Conservation (phyloP, 176 grass and related monocot genomes). For the Aegilops tauschii region DNA sequence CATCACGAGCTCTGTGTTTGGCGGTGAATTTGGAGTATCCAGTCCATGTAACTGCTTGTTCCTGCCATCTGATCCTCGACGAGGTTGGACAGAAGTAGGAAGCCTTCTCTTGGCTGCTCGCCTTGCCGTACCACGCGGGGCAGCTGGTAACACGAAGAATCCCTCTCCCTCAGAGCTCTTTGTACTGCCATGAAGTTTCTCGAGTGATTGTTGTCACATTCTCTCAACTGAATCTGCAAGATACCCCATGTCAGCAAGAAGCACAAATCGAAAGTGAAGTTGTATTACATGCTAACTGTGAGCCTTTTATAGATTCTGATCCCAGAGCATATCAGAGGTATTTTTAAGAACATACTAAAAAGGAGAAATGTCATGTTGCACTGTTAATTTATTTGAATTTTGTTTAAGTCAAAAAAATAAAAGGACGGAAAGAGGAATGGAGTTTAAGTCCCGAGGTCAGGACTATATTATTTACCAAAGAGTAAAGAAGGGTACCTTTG, state of each 20-base stretch:
- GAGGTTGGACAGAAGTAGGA: constrained; percentile 74
- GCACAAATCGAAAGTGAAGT: background rate
- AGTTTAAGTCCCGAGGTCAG: background rate
- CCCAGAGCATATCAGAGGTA: background rate
- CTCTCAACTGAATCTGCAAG: constrained; percentile 59
- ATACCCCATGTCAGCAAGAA: background rate
- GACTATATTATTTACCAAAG: background rate
- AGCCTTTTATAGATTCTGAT: background rate
- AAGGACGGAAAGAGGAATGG: background rate
- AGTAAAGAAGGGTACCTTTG: constrained; percentile 51
- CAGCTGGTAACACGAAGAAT: constrained; percentile 65
- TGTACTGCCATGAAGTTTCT: constrained; percentile 56
- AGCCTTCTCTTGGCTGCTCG: constrained; percentile 89
- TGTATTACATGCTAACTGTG: background rate
- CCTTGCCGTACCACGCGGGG: constrained; percentile 79
- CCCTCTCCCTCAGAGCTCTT: constrained; percentile 55
- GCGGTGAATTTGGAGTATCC: constrained; percentile 66
- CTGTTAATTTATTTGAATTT: background rate
- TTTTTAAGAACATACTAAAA: background rate
- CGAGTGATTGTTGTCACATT: constrained; percentile 52
- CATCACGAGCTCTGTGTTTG: constrained; percentile 72
- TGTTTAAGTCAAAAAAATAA: background rate
- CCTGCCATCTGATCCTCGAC: constrained; percentile 83
- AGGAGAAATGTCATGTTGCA: background rate
- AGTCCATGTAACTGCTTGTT: constrained; percentile 74